Base-by-base conservation (phyloP, 177 flowering plant species). In the Telopea speciosissima region DNA sequence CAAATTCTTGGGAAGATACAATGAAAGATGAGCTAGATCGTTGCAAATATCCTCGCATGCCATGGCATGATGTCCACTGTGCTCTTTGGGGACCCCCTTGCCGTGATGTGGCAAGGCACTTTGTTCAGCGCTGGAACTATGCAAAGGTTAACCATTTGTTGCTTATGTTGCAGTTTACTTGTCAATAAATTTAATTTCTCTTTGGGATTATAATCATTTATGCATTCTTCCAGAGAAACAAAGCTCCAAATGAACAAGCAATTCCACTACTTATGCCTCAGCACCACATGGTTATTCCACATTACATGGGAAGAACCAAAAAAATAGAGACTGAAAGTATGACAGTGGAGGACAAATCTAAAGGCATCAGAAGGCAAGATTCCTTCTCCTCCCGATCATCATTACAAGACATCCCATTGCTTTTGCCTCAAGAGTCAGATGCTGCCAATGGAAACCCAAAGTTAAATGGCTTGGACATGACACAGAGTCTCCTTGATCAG, bases 61-160 rank as follows among this genome's bases (percentile, higher is more conserved):
- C 99, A 72, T 95, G 99, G 99, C 99, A 95, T 87, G 99, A 95
- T 81, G 96, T 95, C 66, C 99, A 96, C 72, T 96, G 99, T 88
- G 99, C 99, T 61, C 85, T 96, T 0, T 93, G 96, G 98, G 99
- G 99, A 56, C 97, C 99, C 23, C 97, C 99, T 74, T 93, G 99
- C 71, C 95, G 96, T 69, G 99, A 96, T 77, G 79, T 90, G 61
- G 99, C 99, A 52, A 84, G 99, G 74, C 99, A 96, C 73, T 96
- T 96, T 83, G 98, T 96, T 78, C 99, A 96, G 81, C 90, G 99
- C 16, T 96, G 99, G 99, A 96, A 96, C 83, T 89, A 87, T 80
- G 98, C 99, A 25, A 96, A 96, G 98, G 99, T 95, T 76, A 21
- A 25, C 33, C 24, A 56, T 71, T 24, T 72, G 9, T 45, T 68